Conservation (phyloP, 2,329 filamentous ascomycete species). For the Fusarium floridanum region DNA sequence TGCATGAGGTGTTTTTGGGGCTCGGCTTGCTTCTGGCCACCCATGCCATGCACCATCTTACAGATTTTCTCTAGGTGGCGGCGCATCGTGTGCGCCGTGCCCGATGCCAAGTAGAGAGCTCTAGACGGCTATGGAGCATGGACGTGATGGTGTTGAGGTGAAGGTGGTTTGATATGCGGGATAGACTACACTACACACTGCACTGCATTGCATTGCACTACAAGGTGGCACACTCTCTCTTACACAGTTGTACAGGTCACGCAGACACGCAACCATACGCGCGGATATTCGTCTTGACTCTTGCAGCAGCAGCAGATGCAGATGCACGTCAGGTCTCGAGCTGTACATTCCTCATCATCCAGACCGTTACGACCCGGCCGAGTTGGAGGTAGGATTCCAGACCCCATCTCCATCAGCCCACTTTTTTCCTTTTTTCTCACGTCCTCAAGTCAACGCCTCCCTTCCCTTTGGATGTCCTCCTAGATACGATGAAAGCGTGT, state of each 20-base stretch:
- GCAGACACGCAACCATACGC: background rate
- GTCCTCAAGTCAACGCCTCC: background rate
- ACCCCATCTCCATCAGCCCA: background rate
- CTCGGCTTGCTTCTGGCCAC: background rate
- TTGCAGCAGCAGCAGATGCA: background rate
- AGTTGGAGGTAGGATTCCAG: background rate
- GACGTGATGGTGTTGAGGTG: background rate
- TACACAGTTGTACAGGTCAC: background rate
- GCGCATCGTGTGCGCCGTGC: conserved; percentile 6
- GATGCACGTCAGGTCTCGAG: conserved; percentile 10
- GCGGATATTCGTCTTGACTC: conserved; percentile 3
- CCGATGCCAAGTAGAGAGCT: conserved; percentile 2
- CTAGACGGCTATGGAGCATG: background rate
- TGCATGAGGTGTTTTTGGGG: background rate
- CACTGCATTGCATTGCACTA: background rate
- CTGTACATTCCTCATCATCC: conserved; percentile 6
- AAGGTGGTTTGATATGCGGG: background rate
- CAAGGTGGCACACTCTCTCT: background rate
- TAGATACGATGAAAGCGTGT: background rate
- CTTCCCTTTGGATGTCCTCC: background rate
- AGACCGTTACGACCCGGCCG: conserved; percentile 5
- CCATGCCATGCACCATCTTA: background rate
- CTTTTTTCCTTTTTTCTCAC: background rate
- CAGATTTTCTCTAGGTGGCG: background rate
- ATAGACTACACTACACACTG: background rate